Evolutionary conservation across 768 basidiomycete species (phyloP), one percentile per base, ranked within the genome.

Genomic region (Pulveroboletus ravenelii): DNA sequence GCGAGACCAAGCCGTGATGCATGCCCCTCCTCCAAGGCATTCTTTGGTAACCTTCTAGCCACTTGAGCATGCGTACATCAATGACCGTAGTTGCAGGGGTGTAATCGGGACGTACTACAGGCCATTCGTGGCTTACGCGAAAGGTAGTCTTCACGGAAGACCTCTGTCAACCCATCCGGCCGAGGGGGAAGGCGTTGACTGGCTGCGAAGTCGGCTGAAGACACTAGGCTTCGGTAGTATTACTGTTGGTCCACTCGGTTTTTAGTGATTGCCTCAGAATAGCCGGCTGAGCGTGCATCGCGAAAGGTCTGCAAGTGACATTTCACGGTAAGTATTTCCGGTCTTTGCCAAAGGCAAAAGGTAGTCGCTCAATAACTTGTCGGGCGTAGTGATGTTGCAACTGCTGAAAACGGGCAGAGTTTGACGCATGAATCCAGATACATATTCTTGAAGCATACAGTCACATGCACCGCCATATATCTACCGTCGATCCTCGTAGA

Each of bases 1-100:
- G 15, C 74, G 81, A 47, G 86, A 89, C 68, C 85, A 88, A 58
- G 70, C 87, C 44, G 66, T 87, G 55, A 79, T 78, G 86, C 15
- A 72, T 77, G 50, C 86, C 86, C 5, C 62, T 89, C 7, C 31
- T 85, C 27, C 87, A 87, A 62, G 86, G 86, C 15, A 72, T 77
- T 25, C 62, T 84, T 29, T 86, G 85, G 86, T 87, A 54, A 58
- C 83, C 23, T 17, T 51, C 32, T 25, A 17, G 31, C 25, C 6
- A 17, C 15, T 35, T 12, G 29, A 30, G 25, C 10, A 6, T 37
- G 31, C 30, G 15, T 14, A 3, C 31, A 17, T 45, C 30, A 40
- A 47, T 58, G 32, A 55, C 41, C 12, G 8, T 46, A 27, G 34
- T 48, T 46, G 14, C 35, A 68, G 66, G 66, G 66, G 66, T 32